These are phyloP conservation scores for Alternaria novae-zelandiae DNA, from an alignment of 2,329 filamentous ascomycete species.

Conservation along the genomic window DNA sequence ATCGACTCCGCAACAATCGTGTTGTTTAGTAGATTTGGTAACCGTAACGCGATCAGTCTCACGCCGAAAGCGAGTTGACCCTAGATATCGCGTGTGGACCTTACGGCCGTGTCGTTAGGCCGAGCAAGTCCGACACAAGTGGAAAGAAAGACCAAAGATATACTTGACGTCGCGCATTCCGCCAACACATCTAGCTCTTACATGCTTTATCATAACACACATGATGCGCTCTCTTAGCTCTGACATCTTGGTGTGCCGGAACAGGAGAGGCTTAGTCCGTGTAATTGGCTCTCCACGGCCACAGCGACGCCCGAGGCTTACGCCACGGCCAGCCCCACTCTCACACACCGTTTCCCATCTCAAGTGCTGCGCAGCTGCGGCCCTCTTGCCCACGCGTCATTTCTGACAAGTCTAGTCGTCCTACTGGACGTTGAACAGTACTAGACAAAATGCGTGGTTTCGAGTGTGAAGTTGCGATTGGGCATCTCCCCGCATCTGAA, in stretches of 20 bases:
- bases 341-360: background rate
- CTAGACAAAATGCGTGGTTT: conserved; percentile 4
- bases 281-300: background rate
- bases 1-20: background rate
- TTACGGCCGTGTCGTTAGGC: background rate
- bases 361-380: background rate
- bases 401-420: background rate
- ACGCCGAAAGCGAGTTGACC: background rate
- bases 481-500: conserved; percentile 4
- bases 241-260: background rate
- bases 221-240: background rate
- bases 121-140: background rate
- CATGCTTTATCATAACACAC: background rate
- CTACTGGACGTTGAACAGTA: background rate
- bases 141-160: background rate
- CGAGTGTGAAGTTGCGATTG: conserved; percentile 12
- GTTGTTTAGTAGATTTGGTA: background rate
- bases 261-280: background rate
- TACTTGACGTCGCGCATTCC: background rate
- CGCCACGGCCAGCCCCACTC: conserved; percentile 11
- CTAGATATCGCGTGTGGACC: background rate
- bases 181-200: background rate
- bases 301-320: background rate
- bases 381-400: background rate
- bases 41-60: background rate